Conservation (phyloP, 1,284 basidiomycete genomes). For the Malassezia arunalokei region DNA sequence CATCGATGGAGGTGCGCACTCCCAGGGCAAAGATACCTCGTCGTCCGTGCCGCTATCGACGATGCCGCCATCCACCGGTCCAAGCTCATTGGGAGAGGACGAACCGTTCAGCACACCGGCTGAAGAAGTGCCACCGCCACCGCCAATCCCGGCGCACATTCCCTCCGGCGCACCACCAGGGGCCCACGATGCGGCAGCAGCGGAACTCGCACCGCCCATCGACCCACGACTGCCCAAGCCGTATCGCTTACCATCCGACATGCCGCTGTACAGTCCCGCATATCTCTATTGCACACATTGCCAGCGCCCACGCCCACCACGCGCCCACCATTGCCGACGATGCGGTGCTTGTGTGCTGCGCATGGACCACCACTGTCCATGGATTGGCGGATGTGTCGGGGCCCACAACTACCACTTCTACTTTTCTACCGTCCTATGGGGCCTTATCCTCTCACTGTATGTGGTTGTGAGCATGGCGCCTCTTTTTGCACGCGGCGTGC, state of each 20-base stretch:
- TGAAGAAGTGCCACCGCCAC: background rate
- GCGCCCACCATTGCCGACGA: conserved; percentile 44
- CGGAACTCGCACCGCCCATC: background rate
- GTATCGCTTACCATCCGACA: conserved; percentile 1
- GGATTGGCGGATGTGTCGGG: conserved; percentile 51
- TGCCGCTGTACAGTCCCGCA: conserved; percentile 5
- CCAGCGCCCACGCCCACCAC: conserved; percentile 24
- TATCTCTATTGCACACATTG: conserved; percentile 9
- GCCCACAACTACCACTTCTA: conserved; percentile 48
- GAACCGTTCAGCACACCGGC: background rate
- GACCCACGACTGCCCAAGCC: conserved; percentile 7
- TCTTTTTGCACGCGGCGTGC: conserved; percentile 32
- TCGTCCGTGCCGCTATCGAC: background rate
- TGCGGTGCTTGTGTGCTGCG: conserved; percentile 38
- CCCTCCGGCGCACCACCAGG: background rate
- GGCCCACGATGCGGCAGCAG: background rate
- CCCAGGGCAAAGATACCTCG: background rate
- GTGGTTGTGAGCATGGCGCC: conserved; percentile 51
- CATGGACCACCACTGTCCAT: conserved; percentile 51
- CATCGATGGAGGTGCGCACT: background rate
- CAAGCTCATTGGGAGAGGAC: background rate
- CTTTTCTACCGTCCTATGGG: conserved; percentile 58
- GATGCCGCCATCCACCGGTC: background rate
- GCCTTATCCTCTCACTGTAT: conserved; percentile 54
- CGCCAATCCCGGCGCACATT: background rate